These are phyloP conservation scores for Fusarium sp. DNA, from an alignment of 2,329 filamentous ascomycete species.

Conservation along the genomic window DNA sequence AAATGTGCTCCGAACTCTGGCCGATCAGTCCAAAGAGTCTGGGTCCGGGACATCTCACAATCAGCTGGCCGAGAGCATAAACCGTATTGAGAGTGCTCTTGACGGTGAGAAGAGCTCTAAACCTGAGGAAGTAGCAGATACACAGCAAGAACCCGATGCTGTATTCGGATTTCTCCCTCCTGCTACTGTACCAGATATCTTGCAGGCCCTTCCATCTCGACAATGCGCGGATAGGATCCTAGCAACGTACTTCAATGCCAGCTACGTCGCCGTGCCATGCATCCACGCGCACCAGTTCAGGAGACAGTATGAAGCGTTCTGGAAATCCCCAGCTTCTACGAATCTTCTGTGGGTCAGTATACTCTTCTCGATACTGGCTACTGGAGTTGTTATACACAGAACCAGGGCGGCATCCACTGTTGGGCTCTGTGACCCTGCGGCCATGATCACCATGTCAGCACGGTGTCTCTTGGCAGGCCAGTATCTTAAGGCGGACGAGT, in stretches of 20 bases:
- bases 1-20: background rate
- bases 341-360: conserved; percentile 32
- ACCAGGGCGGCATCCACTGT: background rate
- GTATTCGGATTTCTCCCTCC: background rate
- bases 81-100: conserved; percentile 1
- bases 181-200: background rate
- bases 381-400: conserved; percentile 1
- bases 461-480: conserved; percentile 20
- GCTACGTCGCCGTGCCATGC: conserved; percentile 12
- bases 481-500: conserved; percentile 7
- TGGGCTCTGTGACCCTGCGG: background rate
- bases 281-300: conserved; percentile 31
- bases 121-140: background rate
- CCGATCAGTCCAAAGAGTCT: background rate
- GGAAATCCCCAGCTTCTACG: background rate
- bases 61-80: conserved; percentile 1
- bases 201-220: conserved; percentile 14
- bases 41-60: background rate
- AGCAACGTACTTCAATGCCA: conserved; percentile 24
- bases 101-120: background rate
- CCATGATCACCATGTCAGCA: conserved; percentile 12
- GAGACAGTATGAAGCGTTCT: conserved; percentile 35
- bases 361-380: conserved; percentile 23
- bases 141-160: background rate
- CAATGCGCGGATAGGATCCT: conserved; percentile 17